Conservation (phyloP, 2,329 filamentous ascomycete species). For the Monosporascus sp. region DNA sequence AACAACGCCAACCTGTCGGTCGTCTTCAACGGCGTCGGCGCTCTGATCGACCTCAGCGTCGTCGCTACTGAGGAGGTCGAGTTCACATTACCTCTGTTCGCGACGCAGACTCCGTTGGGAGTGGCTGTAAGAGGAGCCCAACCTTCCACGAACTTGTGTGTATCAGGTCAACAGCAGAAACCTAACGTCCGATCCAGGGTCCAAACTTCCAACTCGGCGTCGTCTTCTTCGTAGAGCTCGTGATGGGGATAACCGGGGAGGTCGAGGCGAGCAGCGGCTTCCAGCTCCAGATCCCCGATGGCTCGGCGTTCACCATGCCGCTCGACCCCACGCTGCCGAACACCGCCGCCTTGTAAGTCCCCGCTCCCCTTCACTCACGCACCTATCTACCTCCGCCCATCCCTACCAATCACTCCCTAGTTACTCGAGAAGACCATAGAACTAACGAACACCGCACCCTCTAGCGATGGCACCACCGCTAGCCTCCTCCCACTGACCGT, state of each 20-base stretch:
- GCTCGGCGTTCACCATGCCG: constrained; percentile 18
- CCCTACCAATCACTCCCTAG: background rate
- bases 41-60: constrained; percentile 16
- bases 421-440: background rate
- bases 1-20: constrained; percentile 17
- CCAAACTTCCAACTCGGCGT: constrained; percentile 19
- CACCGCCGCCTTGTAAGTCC: constrained; percentile 21
- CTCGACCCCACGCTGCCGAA: constrained; percentile 14
- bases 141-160: no score
- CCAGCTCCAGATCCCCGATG: constrained; percentile 19
- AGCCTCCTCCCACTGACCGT: constrained; percentile 18
- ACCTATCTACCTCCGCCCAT: background rate
- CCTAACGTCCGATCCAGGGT: constrained; percentile 8
- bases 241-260: constrained; percentile 16
- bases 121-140: constrained; percentile 13
- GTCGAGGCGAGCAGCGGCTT: constrained; percentile 18
- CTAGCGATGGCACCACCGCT: constrained; percentile 16
- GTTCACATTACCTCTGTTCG: constrained; percentile 17
- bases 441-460: constrained; percentile 1
- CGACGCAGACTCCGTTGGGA: constrained; percentile 17
- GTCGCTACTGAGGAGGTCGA: constrained; percentile 8
- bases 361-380: no score
- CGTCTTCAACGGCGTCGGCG: constrained; percentile 21
- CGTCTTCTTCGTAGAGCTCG: constrained; percentile 19
- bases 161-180: no score